Conservation (phyloP, 73 alveolate species). For the Paramecium caudatum region DNA sequence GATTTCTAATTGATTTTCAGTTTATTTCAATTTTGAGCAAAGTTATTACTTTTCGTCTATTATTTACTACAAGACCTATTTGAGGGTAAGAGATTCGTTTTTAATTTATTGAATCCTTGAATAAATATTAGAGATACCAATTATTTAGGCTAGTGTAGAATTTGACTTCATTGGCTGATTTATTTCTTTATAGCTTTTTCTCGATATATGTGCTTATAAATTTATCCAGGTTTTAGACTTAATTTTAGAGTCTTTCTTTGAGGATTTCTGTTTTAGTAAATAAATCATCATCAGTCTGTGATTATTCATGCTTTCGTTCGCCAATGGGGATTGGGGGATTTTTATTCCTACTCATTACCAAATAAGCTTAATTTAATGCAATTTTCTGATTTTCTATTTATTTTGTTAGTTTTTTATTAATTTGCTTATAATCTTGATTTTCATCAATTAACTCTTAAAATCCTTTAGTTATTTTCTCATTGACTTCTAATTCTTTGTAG, state of each 20-base stretch:
- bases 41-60: too few species aligned
- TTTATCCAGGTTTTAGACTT: neutral
- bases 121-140: neutral
- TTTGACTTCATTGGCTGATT: constrained; percentile 31
- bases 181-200: neutral
- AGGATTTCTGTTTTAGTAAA: too few species aligned
- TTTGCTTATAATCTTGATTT: neutral
- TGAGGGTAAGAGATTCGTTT: neutral
- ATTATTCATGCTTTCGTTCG: too few species aligned
- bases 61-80: too few species aligned
- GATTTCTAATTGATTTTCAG: too few species aligned
- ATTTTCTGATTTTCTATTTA: neutral
- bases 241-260: constrained; percentile 6
- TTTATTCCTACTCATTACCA: neutral
- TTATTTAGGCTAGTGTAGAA: neutral
- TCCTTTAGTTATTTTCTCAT: constrained; percentile 3
- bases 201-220: neutral
- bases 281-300: too few species aligned
- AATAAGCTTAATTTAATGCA: constrained; percentile 16
- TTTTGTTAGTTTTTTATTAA: neutral
- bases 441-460: neutral
- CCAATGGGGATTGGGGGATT: too few species aligned
- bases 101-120: constrained; percentile 1
- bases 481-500: constrained; percentile 5
- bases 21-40: too few species aligned